phyloP scores from a whole-genome alignment of 345 rosid genomes.

The Barbarea vulgaris region DNA sequence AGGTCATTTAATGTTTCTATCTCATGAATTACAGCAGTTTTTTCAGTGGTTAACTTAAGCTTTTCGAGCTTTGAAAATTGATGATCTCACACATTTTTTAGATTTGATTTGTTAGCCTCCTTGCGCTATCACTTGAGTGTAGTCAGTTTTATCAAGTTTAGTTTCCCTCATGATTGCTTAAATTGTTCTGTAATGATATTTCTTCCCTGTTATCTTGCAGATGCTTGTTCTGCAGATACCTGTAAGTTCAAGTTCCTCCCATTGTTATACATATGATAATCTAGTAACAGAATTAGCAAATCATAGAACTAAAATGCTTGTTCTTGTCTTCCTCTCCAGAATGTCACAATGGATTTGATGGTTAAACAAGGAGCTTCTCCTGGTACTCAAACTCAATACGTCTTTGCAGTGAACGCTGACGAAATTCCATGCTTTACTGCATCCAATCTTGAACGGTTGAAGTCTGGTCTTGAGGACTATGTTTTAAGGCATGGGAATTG shows the following conservation, averaged over 20 bases:
- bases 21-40: not conserved
- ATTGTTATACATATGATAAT: conserved; percentile 1
- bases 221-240: conserved; percentile 70
- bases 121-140: not conserved
- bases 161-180: not conserved
- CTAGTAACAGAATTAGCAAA: conserved; percentile 2
- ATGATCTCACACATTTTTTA: not conserved
- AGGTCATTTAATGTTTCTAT: not conserved
- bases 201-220: conserved; percentile 58
- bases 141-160: conserved; percentile 24
- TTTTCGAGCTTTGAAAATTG: not conserved
- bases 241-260: conserved; percentile 56
- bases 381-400: conserved; percentile 48
- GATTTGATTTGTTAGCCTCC: not conserved
- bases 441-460: conserved; percentile 64
- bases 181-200: not conserved
- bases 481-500: conserved; percentile 61
- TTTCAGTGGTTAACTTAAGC: not conserved
- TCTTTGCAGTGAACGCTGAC: conserved; percentile 57
- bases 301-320: conserved; percentile 3
- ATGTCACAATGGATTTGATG: conserved; percentile 69
- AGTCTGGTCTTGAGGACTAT: conserved; percentile 78
- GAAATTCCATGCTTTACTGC: conserved; percentile 47
- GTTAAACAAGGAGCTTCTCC: conserved; percentile 50
- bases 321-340: conserved; percentile 43